These are phyloP conservation scores for Spathaspora arborariae DNA, from an alignment of 805 yeast species.

Conservation along the genomic window DNA sequence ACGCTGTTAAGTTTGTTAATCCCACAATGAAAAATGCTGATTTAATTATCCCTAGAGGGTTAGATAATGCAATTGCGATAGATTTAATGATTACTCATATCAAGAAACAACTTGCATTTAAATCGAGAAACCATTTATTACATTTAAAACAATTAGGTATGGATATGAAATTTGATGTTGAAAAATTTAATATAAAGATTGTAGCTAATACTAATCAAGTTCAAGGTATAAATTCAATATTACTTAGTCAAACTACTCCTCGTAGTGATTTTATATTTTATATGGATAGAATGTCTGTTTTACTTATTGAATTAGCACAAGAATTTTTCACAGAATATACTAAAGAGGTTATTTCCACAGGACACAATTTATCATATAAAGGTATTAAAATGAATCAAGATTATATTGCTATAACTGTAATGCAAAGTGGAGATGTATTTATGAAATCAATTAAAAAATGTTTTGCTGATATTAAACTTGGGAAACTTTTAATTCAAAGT, in stretches of 20 bases:
- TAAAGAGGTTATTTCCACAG: slow-evolving; percentile 26
- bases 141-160: slow-evolving; percentile 58
- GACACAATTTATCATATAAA: slow-evolving; percentile 14
- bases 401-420: slow-evolving; percentile 70
- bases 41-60: slow-evolving; percentile 85
- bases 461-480: slow-evolving; percentile 73
- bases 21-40: slow-evolving; percentile 82
- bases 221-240: slow-evolving; percentile 64
- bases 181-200: slow-evolving; percentile 27
- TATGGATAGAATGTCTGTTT: slow-evolving; percentile 76
- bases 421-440: slow-evolving; percentile 92
- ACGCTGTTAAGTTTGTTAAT: slow-evolving; percentile 68
- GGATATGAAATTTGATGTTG: slow-evolving; percentile 24
- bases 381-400: slow-evolving; percentile 48
- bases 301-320: slow-evolving; percentile 64
- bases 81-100: slow-evolving; percentile 77
- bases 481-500: slow-evolving; percentile 83
- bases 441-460: slow-evolving; percentile 73
- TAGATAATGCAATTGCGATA: slow-evolving; percentile 78
- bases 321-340: slow-evolving; percentile 47
- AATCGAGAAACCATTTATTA: slow-evolving; percentile 64
- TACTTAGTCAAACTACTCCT: slow-evolving; percentile 51
- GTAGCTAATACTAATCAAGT: slow-evolving; percentile 62
- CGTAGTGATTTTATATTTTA: slow-evolving; percentile 82
- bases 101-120: slow-evolving; percentile 60